Conservation (phyloP, 176 grass and related monocot genomes). For the Areca catechu region DNA sequence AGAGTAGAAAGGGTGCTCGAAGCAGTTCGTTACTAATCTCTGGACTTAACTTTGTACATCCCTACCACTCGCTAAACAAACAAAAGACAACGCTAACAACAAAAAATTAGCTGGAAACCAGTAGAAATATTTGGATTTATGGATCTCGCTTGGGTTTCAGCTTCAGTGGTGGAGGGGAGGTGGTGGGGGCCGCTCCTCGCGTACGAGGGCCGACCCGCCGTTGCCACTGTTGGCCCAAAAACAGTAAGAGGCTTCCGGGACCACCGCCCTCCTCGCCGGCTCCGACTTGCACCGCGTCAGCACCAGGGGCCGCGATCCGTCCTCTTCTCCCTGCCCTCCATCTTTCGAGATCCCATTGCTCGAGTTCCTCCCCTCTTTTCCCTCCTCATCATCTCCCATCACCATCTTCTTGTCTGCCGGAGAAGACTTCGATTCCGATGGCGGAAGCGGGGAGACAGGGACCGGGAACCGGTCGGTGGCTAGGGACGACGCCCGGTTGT, state of each 20-base stretch:
- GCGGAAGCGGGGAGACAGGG: slow-evolving; percentile 6
- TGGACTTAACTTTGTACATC: too few relatives aligned
- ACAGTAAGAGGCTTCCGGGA: slow-evolving; percentile 23
- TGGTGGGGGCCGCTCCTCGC: slow-evolving; percentile 21
- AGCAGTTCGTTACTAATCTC: too few relatives aligned
- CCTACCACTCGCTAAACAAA: too few relatives aligned
- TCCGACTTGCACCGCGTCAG: slow-evolving; percentile 85
- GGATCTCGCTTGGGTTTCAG: too few relatives aligned
- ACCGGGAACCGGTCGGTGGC: slow-evolving; percentile 31
- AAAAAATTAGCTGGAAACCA: too few relatives aligned
- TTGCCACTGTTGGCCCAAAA: slow-evolving; percentile 67
- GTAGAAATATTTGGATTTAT: too few relatives aligned
- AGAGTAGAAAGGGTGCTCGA: too few relatives aligned
- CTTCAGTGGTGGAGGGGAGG: slow-evolving; percentile 11
- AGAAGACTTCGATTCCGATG: slow-evolving; percentile 5
- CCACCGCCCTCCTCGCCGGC: slow-evolving; percentile 59
- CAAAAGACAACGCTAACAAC: too few relatives aligned
- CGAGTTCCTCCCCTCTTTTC: neutral
- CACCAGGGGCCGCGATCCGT: slow-evolving; percentile 50
- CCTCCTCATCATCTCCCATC: slow-evolving; percentile 1
- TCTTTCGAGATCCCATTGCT: neutral
- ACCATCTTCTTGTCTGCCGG: slow-evolving; percentile 10
- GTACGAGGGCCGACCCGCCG: slow-evolving; percentile 18
- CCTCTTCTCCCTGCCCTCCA: neutral
- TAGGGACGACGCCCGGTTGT: slow-evolving; percentile 57